Conservation (phyloP, 2,329 filamentous ascomycete genomes). For the Arthrobotrys iridis region DNA sequence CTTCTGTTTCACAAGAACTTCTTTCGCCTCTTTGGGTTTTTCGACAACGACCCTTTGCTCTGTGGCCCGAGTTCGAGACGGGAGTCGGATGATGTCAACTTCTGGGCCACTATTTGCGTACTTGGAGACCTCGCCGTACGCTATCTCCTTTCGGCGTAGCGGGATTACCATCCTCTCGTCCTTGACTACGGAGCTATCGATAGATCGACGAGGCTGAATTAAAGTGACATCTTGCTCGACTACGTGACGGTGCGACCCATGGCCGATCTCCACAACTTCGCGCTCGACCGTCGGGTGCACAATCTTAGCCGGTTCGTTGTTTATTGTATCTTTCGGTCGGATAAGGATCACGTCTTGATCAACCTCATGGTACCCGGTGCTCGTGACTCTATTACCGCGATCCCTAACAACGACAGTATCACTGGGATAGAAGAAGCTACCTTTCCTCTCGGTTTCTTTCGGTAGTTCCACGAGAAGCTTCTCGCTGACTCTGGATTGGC, state of each 20-base stretch:
- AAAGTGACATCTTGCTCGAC: slow-evolving; percentile 39
- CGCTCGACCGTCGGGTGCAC: slow-evolving; percentile 22
- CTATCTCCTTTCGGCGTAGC: slow-evolving; percentile 46
- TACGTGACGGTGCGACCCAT: neutral
- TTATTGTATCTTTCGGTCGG: slow-evolving; percentile 30
- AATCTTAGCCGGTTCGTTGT: slow-evolving; percentile 34
- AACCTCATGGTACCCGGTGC: slow-evolving; percentile 39
- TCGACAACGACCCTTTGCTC: slow-evolving; percentile 17
- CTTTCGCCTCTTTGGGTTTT: neutral
- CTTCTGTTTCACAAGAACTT: neutral
- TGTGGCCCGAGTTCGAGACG: neutral
- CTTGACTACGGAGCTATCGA: neutral
- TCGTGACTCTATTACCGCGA: slow-evolving; percentile 31
- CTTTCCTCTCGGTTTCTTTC: slow-evolving; percentile 46
- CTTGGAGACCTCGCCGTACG: slow-evolving; percentile 14
- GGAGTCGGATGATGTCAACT: slow-evolving; percentile 20
- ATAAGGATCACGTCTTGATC: slow-evolving; percentile 49
- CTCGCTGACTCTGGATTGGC: slow-evolving; percentile 16
- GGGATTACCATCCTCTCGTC: slow-evolving; percentile 45
- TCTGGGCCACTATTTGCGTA: slow-evolving; percentile 45
- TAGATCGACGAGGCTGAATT: slow-evolving; percentile 23
- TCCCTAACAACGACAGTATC: slow-evolving; percentile 49
- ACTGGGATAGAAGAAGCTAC: slow-evolving; percentile 49
- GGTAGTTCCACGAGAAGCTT: slow-evolving; percentile 37
- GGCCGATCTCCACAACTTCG: neutral